Evolutionary conservation across 371 early-diverging fungal genomes (phyloP).

Genomic region (Rhizomucor pusillus): DNA sequence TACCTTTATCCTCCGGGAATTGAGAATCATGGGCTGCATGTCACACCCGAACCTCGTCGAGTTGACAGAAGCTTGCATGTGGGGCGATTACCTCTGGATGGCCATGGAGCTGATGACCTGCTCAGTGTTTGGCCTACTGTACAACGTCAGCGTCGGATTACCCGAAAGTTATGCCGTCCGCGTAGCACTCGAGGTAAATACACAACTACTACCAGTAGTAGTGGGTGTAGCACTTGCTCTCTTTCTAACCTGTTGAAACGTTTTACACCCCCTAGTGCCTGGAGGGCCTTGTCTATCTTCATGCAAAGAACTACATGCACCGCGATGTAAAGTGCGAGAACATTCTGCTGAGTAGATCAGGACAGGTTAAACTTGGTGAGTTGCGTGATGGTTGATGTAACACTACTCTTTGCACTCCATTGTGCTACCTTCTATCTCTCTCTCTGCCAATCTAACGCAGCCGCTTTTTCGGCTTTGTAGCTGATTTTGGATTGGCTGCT

Average conservation of each 20-base stretch:
- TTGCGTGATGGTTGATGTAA: not conserved
- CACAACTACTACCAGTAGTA: too few relatives aligned
- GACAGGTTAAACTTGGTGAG: slow-evolving; percentile 50
- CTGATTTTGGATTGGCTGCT: slow-evolving; percentile 51
- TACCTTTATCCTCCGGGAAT: slow-evolving; percentile 42
- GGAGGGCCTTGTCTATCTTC: slow-evolving; percentile 46
- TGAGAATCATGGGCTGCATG: slow-evolving; percentile 48
- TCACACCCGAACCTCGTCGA: slow-evolving; percentile 38
- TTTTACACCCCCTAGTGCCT: slow-evolving; percentile 20
- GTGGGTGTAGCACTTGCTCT: too few relatives aligned
- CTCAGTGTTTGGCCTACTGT: slow-evolving; percentile 45
- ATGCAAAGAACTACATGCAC: slow-evolving; percentile 50
- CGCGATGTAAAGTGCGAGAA: slow-evolving; percentile 56
- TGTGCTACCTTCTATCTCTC: not conserved
- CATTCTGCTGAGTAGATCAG: slow-evolving; percentile 36
- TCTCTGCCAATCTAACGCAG: slow-evolving; percentile 1
- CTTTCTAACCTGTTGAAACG: too few relatives aligned
- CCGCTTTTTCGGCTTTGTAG: slow-evolving; percentile 14
- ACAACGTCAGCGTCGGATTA: slow-evolving; percentile 39
- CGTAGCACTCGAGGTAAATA: slow-evolving; percentile 35
- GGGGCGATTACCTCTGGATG: slow-evolving; percentile 50
- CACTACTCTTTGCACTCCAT: too few relatives aligned
- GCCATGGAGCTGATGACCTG: slow-evolving; percentile 53
- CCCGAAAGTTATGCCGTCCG: slow-evolving; percentile 39
- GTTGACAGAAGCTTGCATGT: slow-evolving; percentile 38